These are phyloP conservation scores for Colletotrichum abscissum DNA, from an alignment of 2,329 filamentous ascomycete species.

Conservation along the genomic window DNA sequence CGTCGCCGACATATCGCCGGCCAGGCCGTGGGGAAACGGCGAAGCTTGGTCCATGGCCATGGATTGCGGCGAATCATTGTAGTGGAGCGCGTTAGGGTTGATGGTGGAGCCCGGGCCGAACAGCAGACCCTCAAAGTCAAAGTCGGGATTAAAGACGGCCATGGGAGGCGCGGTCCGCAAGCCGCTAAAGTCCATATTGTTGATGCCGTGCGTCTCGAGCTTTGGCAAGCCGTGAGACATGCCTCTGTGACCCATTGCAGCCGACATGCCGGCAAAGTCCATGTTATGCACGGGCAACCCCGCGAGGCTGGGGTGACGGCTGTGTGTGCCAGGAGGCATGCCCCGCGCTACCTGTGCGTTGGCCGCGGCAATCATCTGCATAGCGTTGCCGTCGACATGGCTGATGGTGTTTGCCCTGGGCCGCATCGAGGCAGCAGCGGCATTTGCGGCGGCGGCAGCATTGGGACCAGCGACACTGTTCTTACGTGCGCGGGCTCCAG, in stretches of 20 bases:
- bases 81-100: slow-evolving; percentile 83
- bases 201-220: slow-evolving; percentile 80
- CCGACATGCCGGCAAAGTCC: slow-evolving; percentile 79
- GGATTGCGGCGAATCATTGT: slow-evolving; percentile 80
- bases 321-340: slow-evolving; percentile 58
- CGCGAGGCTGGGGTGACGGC: slow-evolving; percentile 79
- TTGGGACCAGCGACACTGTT: slow-evolving; percentile 81
- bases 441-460: slow-evolving; percentile 57
- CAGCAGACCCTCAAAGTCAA: slow-evolving; percentile 76
- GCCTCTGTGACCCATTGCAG: slow-evolving; percentile 73
- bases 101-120: slow-evolving; percentile 77
- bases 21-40: slow-evolving; percentile 67
- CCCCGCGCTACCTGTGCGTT: slow-evolving; percentile 63
- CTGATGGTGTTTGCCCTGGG: slow-evolving; percentile 97
- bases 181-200: slow-evolving; percentile 72
- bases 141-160: slow-evolving; percentile 72
- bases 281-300: slow-evolving; percentile 70
- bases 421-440: slow-evolving; percentile 73
- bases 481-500: slow-evolving; percentile 83
- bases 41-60: slow-evolving; percentile 72
- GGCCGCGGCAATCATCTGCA: slow-evolving; percentile 77
- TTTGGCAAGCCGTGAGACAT: slow-evolving; percentile 79
- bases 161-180: slow-evolving; percentile 82
- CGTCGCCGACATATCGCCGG: slow-evolving; percentile 64
- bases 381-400: slow-evolving; percentile 82